phyloP scores from a whole-genome alignment of 768 basidiomycete genomes.

The Calvatia gigantea region DNA sequence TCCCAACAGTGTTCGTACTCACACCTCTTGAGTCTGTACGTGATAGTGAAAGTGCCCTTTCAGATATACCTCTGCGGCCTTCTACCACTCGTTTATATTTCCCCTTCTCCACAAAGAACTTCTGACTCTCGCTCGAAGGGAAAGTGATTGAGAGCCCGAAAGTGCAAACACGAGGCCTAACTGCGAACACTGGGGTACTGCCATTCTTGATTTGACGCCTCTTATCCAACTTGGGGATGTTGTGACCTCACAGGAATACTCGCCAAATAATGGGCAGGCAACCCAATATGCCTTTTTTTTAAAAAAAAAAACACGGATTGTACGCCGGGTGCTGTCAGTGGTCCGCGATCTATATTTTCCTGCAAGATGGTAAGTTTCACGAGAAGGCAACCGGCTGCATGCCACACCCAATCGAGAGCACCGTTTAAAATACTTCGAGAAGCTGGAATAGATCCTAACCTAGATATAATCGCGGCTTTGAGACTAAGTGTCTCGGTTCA shows the following conservation, averaged over 20 bases:
- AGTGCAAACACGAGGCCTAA: conserved; percentile 69
- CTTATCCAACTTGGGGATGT: conserved; percentile 34
- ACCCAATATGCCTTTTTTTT: conserved; percentile 38
- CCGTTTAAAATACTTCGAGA: conserved; percentile 73
- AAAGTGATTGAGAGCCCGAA: conserved; percentile 52
- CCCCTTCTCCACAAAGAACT: conserved; percentile 72
- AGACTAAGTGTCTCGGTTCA: conserved; percentile 17
- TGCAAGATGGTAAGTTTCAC: too few relatives aligned
- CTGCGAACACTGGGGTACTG: conserved; percentile 68
- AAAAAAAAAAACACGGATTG: not conserved
- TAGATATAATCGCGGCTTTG: not conserved
- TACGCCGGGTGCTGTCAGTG: too few relatives aligned
- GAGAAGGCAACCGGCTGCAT: conserved; percentile 60
- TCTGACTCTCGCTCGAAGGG: conserved; percentile 68
- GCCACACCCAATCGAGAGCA: conserved; percentile 83
- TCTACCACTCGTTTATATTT: conserved; percentile 59
- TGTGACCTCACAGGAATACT: conserved; percentile 54
- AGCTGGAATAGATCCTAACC: conserved; percentile 61
- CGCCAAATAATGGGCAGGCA: conserved; percentile 72
- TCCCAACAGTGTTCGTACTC: not conserved
- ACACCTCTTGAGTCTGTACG: conserved; percentile 42
- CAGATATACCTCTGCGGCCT: conserved; percentile 62
- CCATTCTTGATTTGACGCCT: conserved; percentile 66
- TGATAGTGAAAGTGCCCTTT: conserved; percentile 40
- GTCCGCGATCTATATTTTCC: too few relatives aligned